Evolutionary conservation across 352 stramenopile species (phyloP).

Genomic region (Phytophthora pistaciae): DNA sequence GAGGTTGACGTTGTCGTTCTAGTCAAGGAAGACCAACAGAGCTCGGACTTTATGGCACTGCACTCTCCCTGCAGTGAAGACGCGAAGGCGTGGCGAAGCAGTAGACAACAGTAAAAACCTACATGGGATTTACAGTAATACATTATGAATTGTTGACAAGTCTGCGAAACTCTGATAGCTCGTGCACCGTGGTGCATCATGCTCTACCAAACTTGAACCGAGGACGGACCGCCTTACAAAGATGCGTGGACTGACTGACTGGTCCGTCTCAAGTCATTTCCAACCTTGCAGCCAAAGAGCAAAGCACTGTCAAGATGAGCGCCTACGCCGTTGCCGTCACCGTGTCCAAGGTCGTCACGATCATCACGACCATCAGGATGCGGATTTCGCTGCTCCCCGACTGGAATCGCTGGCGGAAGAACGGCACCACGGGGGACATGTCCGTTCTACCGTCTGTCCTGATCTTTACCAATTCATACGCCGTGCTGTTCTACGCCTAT

Average conservation of each 20-base stretch:
- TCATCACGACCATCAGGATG: constrained; percentile 38
- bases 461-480: constrained; percentile 41
- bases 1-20: constrained; percentile 1
- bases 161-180: not conserved
- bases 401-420: constrained; percentile 46
- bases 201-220: not conserved
- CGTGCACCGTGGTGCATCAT: not conserved
- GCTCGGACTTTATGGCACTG: constrained; percentile 11
- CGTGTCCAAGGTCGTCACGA: constrained; percentile 34
- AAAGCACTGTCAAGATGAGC: constrained; percentile 7
- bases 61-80: constrained; percentile 16
- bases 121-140: not conserved
- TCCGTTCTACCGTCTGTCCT: constrained; percentile 40
- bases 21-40: not conserved
- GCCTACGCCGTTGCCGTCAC: constrained; percentile 23
- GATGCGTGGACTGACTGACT: not conserved
- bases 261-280: not conserved
- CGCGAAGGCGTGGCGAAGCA: not conserved
- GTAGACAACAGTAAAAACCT: not conserved
- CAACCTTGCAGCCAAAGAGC: not conserved
- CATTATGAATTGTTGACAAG: not conserved
- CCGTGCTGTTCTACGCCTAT: constrained; percentile 53
- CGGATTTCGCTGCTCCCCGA: constrained; percentile 38
- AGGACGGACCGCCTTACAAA: not conserved
- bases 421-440: constrained; percentile 40